A percentile compares a stretch with the other conserved stretches of the same genome.
Evolutionary conservation across 2,329 filamentous ascomycete genomes (phyloP).

Genomic region (Periconia sp.): DNA sequence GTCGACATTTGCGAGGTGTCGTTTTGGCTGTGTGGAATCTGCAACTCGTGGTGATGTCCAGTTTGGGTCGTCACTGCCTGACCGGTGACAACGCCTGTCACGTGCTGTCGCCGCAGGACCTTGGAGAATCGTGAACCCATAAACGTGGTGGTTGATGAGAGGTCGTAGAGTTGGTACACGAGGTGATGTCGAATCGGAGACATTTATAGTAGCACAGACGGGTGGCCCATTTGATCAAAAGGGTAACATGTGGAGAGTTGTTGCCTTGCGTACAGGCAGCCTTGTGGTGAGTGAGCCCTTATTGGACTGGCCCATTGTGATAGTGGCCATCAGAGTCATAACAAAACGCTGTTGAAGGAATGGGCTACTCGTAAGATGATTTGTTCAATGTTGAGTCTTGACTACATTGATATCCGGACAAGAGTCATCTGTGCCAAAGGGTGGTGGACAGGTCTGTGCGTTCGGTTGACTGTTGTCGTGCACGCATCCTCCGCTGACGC

Average conservation of each 20-base stretch:
- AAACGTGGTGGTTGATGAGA: constrained; percentile 1
- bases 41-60: constrained; percentile 10
- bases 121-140: constrained; percentile 35
- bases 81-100: constrained; percentile 10
- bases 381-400: neutral
- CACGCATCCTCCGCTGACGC: neutral
- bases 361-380: too few relatives aligned
- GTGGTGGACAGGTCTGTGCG: neutral
- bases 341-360: too few relatives aligned
- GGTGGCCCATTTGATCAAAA: too few relatives aligned
- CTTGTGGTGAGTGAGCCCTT: constrained; percentile 11
- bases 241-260: too few relatives aligned
- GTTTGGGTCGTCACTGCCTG: neutral
- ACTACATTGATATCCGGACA: too few relatives aligned
- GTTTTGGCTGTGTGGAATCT: neutral
- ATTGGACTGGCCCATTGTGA: constrained; percentile 15
- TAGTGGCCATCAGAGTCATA: too few relatives aligned
- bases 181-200: neutral
- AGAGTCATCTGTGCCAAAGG: too few relatives aligned
- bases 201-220: constrained; percentile 4
- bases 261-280: constrained; percentile 31
- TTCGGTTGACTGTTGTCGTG: neutral
- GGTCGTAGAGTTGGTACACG: neutral
- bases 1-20: neutral
- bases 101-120: constrained; percentile 17